A percentile compares a stretch with the other conserved stretches of the same genome.
phyloP scores from a whole-genome alignment of 768 basidiomycete genomes.

The Chiua virens region DNA sequence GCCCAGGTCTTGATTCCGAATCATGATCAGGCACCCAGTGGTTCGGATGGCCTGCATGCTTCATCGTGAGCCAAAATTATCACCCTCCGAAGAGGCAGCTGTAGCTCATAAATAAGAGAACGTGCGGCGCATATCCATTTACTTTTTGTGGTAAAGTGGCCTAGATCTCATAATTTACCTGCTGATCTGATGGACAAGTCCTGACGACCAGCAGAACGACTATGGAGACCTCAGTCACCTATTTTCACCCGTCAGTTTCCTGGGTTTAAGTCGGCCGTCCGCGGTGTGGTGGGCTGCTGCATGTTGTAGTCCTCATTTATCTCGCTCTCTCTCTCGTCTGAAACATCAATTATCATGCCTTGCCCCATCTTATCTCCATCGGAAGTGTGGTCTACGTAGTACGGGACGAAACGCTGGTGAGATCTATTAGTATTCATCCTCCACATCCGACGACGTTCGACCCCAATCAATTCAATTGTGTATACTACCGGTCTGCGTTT shows the following conservation, averaged over 20 bases:
- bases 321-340: slow-evolving; percentile 5
- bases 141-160: not conserved
- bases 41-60: no score
- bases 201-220: slow-evolving; percentile 6
- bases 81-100: not conserved
- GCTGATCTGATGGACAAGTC: not conserved
- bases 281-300: slow-evolving; percentile 15
- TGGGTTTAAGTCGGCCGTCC: slow-evolving; percentile 23
- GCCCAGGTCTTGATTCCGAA: slow-evolving; percentile 5
- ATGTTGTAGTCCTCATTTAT: not conserved
- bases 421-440: not conserved
- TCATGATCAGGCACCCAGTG: slow-evolving; percentile 14
- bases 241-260: slow-evolving; percentile 13
- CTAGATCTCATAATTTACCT: no score
- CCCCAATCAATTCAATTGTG: not conserved
- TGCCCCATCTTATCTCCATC: slow-evolving; percentile 8
- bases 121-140: not conserved
- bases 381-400: not conserved
- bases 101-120: not conserved
- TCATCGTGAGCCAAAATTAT: slow-evolving; percentile 5
- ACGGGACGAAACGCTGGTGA: not conserved
- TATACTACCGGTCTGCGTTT: not conserved
- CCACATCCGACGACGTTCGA: slow-evolving; percentile 5
- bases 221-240: slow-evolving; percentile 1
- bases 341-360: slow-evolving; percentile 8